Base-by-base conservation (phyloP, 2,329 filamentous ascomycete species). In the Aspergillus novoparasiticus region DNA sequence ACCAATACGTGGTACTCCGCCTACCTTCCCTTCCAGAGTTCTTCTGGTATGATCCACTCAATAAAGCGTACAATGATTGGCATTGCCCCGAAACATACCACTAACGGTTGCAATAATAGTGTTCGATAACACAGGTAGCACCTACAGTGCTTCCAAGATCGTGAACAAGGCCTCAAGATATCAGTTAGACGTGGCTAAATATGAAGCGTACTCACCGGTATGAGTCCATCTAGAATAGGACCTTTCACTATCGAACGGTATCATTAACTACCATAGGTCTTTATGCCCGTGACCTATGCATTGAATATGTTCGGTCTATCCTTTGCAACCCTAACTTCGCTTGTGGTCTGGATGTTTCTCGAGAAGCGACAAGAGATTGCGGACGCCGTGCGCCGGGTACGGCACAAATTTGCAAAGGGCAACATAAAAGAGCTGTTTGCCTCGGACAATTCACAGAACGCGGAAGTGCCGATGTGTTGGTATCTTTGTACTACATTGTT, bases 41-140 rank as follows among this genome's bases (percentile, higher is more conserved):
- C 71, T 6, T 67, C 65, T 12, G 69, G 71, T 73, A 65, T 21
- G 55, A 16, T 19, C n/a, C 43, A 3, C 21, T 21, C 8, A 1
- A 21, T n/a, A 4, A 41, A 41, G 39, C 2, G 19, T n/a, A 41
- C 5, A 41, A 41, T 23, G n/a, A 16, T 23, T 12, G 3, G 19
- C 1, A 28, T 28, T 28, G 5, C 6, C 26, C 11, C 11, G 5
- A 10, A 14, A 12, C 1, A 30, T 6, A 6, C 3, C 14, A 0
- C 26, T 30, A 10, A 50, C 45, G 5, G 50, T 62, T 48, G 58
- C 30, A 34, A 3, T 1, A 16, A 6, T 80, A 59, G 89, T 87
- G 5, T 91, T 90, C 69, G 90, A 92, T 75, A 91, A 91, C 68
- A 89, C 84, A 0, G 89, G 88, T 5, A 73, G 76, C 1, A 68